Evolutionary conservation across 2,329 filamentous ascomycete genomes (phyloP).

Genomic region (Spiromastix sp.): DNA sequence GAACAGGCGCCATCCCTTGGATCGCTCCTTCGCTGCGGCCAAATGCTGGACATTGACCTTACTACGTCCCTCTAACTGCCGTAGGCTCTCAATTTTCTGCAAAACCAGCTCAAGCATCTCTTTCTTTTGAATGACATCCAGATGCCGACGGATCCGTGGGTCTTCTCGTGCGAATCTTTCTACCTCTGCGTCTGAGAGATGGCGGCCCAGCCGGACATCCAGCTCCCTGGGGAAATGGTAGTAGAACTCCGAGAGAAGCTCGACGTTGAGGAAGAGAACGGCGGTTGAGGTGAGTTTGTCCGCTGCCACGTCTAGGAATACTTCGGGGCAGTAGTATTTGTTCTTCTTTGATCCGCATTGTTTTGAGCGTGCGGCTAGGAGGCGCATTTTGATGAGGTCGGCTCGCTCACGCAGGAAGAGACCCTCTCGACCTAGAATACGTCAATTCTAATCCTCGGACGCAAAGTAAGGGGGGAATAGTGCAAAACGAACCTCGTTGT

Average conservation of each 20-base stretch:
- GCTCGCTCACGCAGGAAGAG: slow-evolving; percentile 88
- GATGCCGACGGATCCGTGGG: slow-evolving; percentile 73
- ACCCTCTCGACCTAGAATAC: slow-evolving; percentile 89
- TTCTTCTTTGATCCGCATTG: slow-evolving; percentile 76
- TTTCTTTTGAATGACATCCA: slow-evolving; percentile 87
- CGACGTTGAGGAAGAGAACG: slow-evolving; percentile 93
- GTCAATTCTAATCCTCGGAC: slow-evolving; percentile 13
- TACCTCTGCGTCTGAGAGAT: slow-evolving; percentile 67
- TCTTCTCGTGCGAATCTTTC: slow-evolving; percentile 91
- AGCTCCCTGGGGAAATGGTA: slow-evolving; percentile 94
- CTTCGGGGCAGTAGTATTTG: slow-evolving; percentile 93
- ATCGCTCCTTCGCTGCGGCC: slow-evolving; percentile 26
- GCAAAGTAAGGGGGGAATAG: too few relatives aligned
- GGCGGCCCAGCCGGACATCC: slow-evolving; percentile 72
- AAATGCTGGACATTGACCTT: slow-evolving; percentile 39
- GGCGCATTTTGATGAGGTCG: slow-evolving; percentile 80
- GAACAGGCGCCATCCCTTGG: slow-evolving; percentile 35
- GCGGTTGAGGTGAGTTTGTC: slow-evolving; percentile 91
- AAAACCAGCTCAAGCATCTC: slow-evolving; percentile 86
- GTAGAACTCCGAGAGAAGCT: slow-evolving; percentile 93
- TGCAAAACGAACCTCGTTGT: slow-evolving; percentile 55
- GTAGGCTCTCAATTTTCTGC: slow-evolving; percentile 87
- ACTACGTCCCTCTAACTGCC: slow-evolving; percentile 69
- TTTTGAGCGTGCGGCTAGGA: slow-evolving; percentile 78
- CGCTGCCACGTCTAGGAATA: slow-evolving; percentile 95